phyloP scores from a whole-genome alignment of 1,284 basidiomycete genomes.

The Cutaneotrichosporon cutaneum region DNA sequence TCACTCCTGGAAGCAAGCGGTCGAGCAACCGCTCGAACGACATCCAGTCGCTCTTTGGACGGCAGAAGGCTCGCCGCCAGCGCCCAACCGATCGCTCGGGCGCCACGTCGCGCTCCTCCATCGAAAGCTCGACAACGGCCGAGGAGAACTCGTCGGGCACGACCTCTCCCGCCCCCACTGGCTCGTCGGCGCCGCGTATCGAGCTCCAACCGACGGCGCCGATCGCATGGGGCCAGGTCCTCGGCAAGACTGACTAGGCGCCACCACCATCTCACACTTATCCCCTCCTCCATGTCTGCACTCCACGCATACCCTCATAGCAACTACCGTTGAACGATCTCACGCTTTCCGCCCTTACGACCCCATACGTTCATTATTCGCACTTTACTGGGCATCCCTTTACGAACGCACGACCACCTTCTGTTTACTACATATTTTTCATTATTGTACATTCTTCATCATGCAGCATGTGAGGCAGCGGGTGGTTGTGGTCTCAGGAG shows the following conservation, averaged over 20 bases:
- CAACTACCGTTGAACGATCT: conserved; percentile 1
- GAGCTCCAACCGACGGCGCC: conserved; percentile 31
- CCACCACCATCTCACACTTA: neutral
- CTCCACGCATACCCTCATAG: neutral
- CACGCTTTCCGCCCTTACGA: neutral
- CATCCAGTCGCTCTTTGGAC: conserved; percentile 15
- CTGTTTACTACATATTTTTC: conserved; percentile 4
- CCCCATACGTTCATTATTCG: conserved; percentile 6
- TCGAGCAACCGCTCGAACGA: conserved; percentile 10
- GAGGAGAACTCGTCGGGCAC: conserved; percentile 2
- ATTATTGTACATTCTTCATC: conserved; percentile 10
- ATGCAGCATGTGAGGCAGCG: conserved; percentile 8
- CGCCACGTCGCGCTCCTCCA: conserved; percentile 6
- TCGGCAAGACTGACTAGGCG: conserved; percentile 6
- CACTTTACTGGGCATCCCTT: conserved; percentile 6
- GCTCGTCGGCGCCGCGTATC: conserved; percentile 25
- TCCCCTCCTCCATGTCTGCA: neutral
- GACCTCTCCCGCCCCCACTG: neutral
- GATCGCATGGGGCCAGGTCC: conserved; percentile 27
- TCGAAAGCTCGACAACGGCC: conserved; percentile 8
- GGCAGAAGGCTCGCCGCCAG: conserved; percentile 17
- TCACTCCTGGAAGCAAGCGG: conserved; percentile 17
- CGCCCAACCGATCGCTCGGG: conserved; percentile 11
- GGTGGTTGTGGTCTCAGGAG: neutral
- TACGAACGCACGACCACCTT: conserved; percentile 4